A percentile compares a stretch with the other conserved stretches of the same genome.
phyloP scores from a whole-genome alignment of 2,329 filamentous ascomycete genomes.

The Emydomyces testavorans region DNA sequence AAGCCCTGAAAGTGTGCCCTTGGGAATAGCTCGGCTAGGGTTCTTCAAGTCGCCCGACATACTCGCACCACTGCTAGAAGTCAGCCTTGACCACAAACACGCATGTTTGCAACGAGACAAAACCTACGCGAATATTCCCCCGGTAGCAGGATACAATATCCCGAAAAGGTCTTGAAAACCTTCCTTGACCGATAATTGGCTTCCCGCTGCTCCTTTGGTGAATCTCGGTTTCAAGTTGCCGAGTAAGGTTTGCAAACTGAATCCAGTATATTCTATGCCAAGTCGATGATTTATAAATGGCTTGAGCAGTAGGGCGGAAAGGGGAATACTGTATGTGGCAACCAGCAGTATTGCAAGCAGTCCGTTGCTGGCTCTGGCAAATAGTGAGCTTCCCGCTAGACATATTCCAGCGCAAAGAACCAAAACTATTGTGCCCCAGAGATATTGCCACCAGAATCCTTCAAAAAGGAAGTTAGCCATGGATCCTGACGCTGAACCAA shows the following conservation, averaged over 20 bases:
- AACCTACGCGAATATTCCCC: slow-evolving; percentile 46
- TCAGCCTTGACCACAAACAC: slow-evolving; percentile 47
- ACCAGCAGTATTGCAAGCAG: slow-evolving; percentile 59
- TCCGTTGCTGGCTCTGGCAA: slow-evolving; percentile 68
- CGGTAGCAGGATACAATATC: slow-evolving; percentile 66
- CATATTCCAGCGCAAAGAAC: slow-evolving; percentile 62
- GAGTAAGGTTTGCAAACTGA: slow-evolving; percentile 57
- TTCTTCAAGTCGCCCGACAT: slow-evolving; percentile 81
- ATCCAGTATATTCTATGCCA: slow-evolving; percentile 65
- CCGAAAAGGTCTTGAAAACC: slow-evolving; percentile 76
- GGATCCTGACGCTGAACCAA: slow-evolving; percentile 48
- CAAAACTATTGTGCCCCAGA: slow-evolving; percentile 61
- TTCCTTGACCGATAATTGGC: slow-evolving; percentile 50
- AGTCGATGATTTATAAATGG: slow-evolving; percentile 55
- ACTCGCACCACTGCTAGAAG: slow-evolving; percentile 52
- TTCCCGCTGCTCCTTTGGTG: slow-evolving; percentile 51
- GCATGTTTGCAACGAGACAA: neutral
- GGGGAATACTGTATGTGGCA: slow-evolving; percentile 67
- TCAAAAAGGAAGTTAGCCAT: slow-evolving; percentile 53
- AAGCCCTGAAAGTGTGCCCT: slow-evolving; percentile 70
- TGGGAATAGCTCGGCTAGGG: slow-evolving; percentile 73
- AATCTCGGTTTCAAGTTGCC: slow-evolving; percentile 62
- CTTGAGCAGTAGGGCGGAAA: slow-evolving; percentile 57
- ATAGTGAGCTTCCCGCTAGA: slow-evolving; percentile 66
- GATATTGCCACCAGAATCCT: slow-evolving; percentile 65